Conservation (phyloP, 768 basidiomycete species). For the Rhodotorula toruloides region DNA sequence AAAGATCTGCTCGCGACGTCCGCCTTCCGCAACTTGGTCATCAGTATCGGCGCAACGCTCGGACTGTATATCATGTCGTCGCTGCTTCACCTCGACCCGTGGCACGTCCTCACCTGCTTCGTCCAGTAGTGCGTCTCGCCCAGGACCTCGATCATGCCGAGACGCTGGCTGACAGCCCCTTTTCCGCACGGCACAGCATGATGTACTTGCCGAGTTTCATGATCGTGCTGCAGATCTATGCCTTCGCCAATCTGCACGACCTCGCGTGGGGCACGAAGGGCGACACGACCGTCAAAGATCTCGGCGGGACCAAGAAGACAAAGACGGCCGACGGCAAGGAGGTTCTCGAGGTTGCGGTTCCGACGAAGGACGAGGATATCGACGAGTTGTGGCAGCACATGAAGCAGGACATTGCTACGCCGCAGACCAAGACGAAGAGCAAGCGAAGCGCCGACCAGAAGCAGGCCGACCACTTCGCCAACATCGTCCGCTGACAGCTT, state of each 20-base stretch:
- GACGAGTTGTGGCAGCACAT: slow-evolving; percentile 81
- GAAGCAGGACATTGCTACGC: slow-evolving; percentile 62
- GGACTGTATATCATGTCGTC: slow-evolving; percentile 64
- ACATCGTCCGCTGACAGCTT: background rate
- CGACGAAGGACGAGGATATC: slow-evolving; percentile 76
- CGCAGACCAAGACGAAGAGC: slow-evolving; percentile 67
- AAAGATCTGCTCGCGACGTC: slow-evolving; percentile 16
- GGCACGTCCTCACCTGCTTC: slow-evolving; percentile 48
- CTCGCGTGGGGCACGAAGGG: slow-evolving; percentile 83
- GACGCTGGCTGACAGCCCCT: too few relatives aligned
- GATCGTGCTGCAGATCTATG: slow-evolving; percentile 46
- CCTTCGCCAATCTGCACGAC: slow-evolving; percentile 56
- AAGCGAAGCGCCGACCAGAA: slow-evolving; percentile 82
- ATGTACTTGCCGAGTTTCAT: slow-evolving; percentile 50
- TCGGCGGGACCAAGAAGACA: slow-evolving; percentile 84
- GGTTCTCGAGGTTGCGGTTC: slow-evolving; percentile 77
- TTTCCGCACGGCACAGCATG: slow-evolving; percentile 48
- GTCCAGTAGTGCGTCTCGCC: slow-evolving; percentile 41
- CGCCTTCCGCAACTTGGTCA: slow-evolving; percentile 14
- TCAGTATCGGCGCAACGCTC: slow-evolving; percentile 64
- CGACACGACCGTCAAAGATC: slow-evolving; percentile 83
- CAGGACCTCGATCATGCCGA: background rate
- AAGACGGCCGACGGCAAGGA: slow-evolving; percentile 79
- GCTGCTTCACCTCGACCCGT: slow-evolving; percentile 46
- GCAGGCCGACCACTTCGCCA: slow-evolving; percentile 72